Evolutionary conservation across 2,329 filamentous ascomycete species (phyloP).

Genomic region (Fusarium ambrosium): DNA sequence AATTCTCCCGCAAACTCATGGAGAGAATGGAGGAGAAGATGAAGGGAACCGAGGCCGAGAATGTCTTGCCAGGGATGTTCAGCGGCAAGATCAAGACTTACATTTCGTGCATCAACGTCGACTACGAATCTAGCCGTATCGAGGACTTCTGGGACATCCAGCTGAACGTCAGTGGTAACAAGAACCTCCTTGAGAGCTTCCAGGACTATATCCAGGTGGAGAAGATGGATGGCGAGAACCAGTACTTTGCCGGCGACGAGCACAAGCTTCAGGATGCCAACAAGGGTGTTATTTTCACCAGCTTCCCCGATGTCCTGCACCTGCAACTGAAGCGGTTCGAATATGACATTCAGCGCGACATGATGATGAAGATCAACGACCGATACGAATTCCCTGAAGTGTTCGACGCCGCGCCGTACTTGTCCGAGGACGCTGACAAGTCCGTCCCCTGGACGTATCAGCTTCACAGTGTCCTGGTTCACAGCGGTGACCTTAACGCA

Average conservation of each 20-base stretch:
- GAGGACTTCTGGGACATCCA: slow-evolving; percentile 99
- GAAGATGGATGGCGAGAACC: slow-evolving; percentile 97
- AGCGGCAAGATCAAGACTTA: slow-evolving; percentile 99
- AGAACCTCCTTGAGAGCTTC: slow-evolving; percentile 93
- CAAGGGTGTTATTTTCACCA: slow-evolving; percentile 97
- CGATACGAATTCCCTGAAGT: slow-evolving; percentile 89
- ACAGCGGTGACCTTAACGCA: slow-evolving; percentile 96
- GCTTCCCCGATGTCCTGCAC: slow-evolving; percentile 93
- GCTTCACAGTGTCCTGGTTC: slow-evolving; percentile 93
- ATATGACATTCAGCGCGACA: slow-evolving; percentile 95
- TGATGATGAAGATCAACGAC: slow-evolving; percentile 99
- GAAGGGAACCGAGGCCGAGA: slow-evolving; percentile 95
- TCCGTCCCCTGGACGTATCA: slow-evolving; percentile 94
- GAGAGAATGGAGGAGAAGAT: slow-evolving; percentile 97
- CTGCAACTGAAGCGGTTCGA: slow-evolving; percentile 97
- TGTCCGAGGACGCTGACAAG: slow-evolving; percentile 86
- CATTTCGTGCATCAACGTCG: slow-evolving; percentile 97
- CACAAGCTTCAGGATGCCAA: slow-evolving; percentile 95
- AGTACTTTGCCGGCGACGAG: slow-evolving; percentile 92
- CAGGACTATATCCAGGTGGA: slow-evolving; percentile 97
- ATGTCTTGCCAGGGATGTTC: slow-evolving; percentile 89
- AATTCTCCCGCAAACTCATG: slow-evolving; percentile 96
- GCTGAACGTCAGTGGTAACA: slow-evolving; percentile 94
- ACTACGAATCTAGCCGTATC: slow-evolving; percentile 94
- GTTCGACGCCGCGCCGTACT: slow-evolving; percentile 87